Base-by-base conservation (phyloP, 495 filamentous ascomycete species). In the Bombardia bombarda region DNA sequence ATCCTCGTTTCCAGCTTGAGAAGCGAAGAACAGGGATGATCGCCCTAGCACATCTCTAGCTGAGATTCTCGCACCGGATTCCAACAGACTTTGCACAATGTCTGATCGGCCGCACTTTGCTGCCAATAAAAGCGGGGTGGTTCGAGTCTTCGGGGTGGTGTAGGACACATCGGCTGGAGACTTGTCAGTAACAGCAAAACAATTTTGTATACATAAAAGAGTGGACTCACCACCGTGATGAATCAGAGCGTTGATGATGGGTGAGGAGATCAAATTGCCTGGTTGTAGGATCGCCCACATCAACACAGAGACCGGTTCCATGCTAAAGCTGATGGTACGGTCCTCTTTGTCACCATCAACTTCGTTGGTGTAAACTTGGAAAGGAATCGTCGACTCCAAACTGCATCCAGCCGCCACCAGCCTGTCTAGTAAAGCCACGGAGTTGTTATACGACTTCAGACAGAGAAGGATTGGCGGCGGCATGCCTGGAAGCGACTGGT, bases 281-380 rank as follows among this genome's bases (percentile, higher is more conserved):
- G 63, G 57, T 23, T 66, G 66, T 5, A 69, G 28, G 5, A 70
- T 32, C 3, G 64, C 49, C 62, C 67, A 69, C 57, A 70, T 61
- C 24, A 70, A 48, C 2, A 68, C 49, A 0, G 61, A 60, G 3
- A 62, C 62, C 7, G 55, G 49, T 26, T 70, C 67, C 0, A 43
- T 28, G 24, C 59, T 57, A 2, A 53, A 52, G 14, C 51, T 48
- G 5, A 33, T 31, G 9, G 49, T 52, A n/a, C 43, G 43, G 13
- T 52, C 45, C 1, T 58, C 48, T 17, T 37, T 47, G 18, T 38
- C 40, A 7, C 14, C 9, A 2, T 13, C 19, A 3, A 18, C 19
- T 14, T 53, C 45, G 8, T 38, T 34, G 0, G 48, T 22, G 31
- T 46, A 56, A 1, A 58, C 43, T 3, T 52, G 40, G 25, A 43